Base-by-base conservation (phyloP, 2,329 filamentous ascomycete species). In the Emergomyces orientalis region DNA sequence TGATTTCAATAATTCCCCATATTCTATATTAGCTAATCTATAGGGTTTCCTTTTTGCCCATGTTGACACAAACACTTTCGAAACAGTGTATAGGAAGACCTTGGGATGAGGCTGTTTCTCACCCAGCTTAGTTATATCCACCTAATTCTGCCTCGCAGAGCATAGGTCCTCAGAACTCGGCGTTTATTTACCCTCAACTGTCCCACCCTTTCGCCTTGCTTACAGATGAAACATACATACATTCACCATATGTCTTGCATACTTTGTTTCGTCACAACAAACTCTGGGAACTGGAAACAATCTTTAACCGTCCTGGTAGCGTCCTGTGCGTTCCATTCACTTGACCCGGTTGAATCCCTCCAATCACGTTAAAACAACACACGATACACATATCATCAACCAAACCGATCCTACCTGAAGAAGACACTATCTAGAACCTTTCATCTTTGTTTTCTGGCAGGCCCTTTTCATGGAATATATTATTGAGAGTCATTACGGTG, bases 361-460 rank as follows among this genome's bases (percentile, higher is more conserved):
- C 57, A 55, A 55, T 62, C 47, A 62, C 13, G 34, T 32, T 27
- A 55, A 51, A 55, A 62, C 41, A 60, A 47, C 54, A 34, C 54
- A 39, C 32, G 32, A 39, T 30, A 39, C 34, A 37, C 32, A 62
- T 22, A 49, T 37, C 11, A 13, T 17, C 13, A 39, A 49, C 14
- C 34, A 37, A 37, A 60, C 34, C 51, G 43, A 55, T n/a, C 39
- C 37, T 22, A 27, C 19, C 57, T 22, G 13, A n/a, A 39, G 32
- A 37, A 37, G 13, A 45, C 7, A 47, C 34, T 3, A 47, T 45
- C 13, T 59, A 41, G 19, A 43, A 59, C 19, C 37, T 39, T 30
- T 27, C 8, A 13, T 59, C 43, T 45, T n/a, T 37, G 3, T n/a
- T 22, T 55, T 37, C 52, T 37, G 1, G 41, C 34, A 25, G 13